Evolutionary conservation across 257 asterid species (phyloP), one percentile per base, ranked within the genome.

Genomic region (Scutellaria baicalensis): DNA sequence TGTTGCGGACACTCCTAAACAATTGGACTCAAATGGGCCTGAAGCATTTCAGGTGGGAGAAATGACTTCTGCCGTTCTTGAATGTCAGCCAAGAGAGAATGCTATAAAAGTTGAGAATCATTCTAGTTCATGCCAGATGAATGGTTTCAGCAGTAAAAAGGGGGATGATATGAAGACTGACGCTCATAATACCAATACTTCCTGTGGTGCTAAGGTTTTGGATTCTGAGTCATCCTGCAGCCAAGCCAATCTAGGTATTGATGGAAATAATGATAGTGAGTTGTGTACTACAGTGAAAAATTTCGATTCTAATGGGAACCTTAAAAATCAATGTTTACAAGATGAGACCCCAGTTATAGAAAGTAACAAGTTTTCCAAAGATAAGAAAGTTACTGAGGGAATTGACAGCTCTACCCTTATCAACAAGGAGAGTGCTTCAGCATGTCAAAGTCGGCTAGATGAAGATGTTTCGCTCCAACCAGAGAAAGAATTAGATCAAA

Each of bases 161-260:
- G 81, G 75, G 36, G 79, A 81, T 70, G 83, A 45, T 54, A 69
- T 69, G 70, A 61, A 69, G 40, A 82, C 36, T 58, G 85, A 72
- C 40, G 74, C 77, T 78, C 82, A 70, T 66, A 77, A 64, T 52
- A 62, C 52, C 65, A 60, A 56, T 68, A 57, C 78, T 40, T 76
- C 73, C 35, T 57, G 66, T 62, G 84, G 73, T 47, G 50, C 74
- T 23, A 84, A 81, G 66, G 70, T 78, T 73, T 80, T 87, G 77
- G 91, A 84, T 80, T 82, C 88, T 20, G 88, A 85, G 69, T 86
- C 91, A 60, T 80, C 91, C 77, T 73, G 86, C 82, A 54, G 73
- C 11, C 86, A 55, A 52, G 66, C 88, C 71, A 78, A 80, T 64
- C 69, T 62, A 66, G 74, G 78, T 78, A 16, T 65, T 60, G 87